Percentiles rank a stretch among this genome's conserved stretches.
Evolutionary conservation across 1,284 basidiomycete species (phyloP).

Genomic region (Stygiomarasmius scandens): DNA sequence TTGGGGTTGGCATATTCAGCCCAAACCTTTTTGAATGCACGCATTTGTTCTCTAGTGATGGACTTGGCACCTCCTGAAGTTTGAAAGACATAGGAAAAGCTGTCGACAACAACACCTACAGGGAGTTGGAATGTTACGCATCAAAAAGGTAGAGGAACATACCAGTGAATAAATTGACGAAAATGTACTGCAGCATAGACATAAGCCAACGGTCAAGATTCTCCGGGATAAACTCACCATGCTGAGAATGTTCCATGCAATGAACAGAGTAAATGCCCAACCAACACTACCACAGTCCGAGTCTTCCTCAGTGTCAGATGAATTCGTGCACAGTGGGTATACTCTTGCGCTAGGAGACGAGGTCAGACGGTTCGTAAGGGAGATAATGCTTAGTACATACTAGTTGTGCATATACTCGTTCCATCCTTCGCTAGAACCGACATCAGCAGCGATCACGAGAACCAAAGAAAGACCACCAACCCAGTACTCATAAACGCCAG

Average conservation of each 20-base stretch:
- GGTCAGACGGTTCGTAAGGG: slow-evolving; percentile 16
- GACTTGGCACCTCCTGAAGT: slow-evolving; percentile 80
- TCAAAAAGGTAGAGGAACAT: slow-evolving; percentile 13
- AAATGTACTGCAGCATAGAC: slow-evolving; percentile 72
- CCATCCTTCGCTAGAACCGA: slow-evolving; percentile 77
- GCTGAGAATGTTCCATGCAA: slow-evolving; percentile 95
- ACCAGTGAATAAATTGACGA: slow-evolving; percentile 95
- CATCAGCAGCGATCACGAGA: slow-evolving; percentile 9
- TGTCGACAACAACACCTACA: slow-evolving; percentile 90
- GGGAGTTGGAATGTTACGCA: slow-evolving; percentile 7
- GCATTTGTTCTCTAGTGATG: slow-evolving; percentile 88
- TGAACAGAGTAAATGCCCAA: slow-evolving; percentile 91
- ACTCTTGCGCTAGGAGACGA: slow-evolving; percentile 61
- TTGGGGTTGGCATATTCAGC: slow-evolving; percentile 80
- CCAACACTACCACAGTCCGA: slow-evolving; percentile 89
- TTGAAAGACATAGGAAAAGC: slow-evolving; percentile 96
- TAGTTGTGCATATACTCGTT: slow-evolving; percentile 96
- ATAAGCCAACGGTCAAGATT: too few species aligned
- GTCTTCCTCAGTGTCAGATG: slow-evolving; percentile 44
- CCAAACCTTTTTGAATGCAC: slow-evolving; percentile 95
- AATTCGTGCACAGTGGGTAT: slow-evolving; percentile 85
- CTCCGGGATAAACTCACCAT: too few species aligned
- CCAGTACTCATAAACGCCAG: slow-evolving; percentile 78
- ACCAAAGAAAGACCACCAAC: slow-evolving; percentile 38
- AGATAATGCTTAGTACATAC: slow-evolving; percentile 49